Percentiles rank a stretch among this genome's conserved stretches.
phyloP scores from a whole-genome alignment of 805 yeast species.

The Grigorovia yakushimaensis region DNA sequence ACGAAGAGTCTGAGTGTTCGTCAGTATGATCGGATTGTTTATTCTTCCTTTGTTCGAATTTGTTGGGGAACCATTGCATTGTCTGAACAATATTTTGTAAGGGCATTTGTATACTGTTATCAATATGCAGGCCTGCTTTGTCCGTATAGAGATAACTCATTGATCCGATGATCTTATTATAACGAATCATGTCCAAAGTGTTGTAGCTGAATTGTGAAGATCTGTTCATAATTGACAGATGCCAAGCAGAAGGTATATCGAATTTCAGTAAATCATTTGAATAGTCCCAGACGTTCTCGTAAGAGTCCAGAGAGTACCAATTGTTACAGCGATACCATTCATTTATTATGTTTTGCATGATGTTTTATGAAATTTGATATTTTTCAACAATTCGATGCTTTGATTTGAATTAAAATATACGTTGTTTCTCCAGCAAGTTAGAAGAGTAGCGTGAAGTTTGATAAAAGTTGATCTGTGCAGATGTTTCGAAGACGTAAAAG shows the following conservation, averaged over 20 bases:
- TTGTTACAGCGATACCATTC: not conserved
- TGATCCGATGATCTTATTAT: not conserved
- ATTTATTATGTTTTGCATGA: not conserved
- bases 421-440: no score
- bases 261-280: not conserved
- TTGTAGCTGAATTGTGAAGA: not conserved
- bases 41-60: no score
- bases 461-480: no score
- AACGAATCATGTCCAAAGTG: not conserved
- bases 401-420: no score
- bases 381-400: not conserved
- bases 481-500: slow-evolving; percentile 3
- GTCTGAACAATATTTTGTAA: not conserved
- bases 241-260: not conserved
- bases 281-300: not conserved
- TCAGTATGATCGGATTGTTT: not conserved
- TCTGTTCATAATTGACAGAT: not conserved
- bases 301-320: not conserved
- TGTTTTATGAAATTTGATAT: no score
- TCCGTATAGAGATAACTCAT: not conserved
- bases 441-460: no score
- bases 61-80: not conserved
- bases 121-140: not conserved
- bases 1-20: slow-evolving; percentile 5
- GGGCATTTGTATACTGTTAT: not conserved